Evolutionary conservation across 495 filamentous ascomycete species (phyloP), one percentile per base, ranked within the genome.

Genomic region (Aspergillus kassunensis): DNA sequence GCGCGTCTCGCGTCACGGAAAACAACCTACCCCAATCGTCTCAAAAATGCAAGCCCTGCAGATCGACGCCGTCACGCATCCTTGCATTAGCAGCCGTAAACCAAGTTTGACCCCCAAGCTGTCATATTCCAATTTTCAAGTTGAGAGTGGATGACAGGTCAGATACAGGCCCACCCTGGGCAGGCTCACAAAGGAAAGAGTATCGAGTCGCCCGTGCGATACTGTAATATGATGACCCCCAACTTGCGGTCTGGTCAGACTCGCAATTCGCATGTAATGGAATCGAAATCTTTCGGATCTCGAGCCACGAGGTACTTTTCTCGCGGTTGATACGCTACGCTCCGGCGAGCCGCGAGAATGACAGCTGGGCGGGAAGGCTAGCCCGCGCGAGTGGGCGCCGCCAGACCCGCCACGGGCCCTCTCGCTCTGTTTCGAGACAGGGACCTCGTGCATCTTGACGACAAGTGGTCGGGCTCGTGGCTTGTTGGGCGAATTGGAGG

Each of bases 401-500:
- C n/a, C n/a, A n/a, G n/a, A n/a, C n/a, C n/a, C n/a, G 54, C 33
- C 39, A 35, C 29, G 30, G 44, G 44, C 27, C 29, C 21, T 41
- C 18, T 24, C 31, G 20, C 21, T 45, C 41, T 40, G 39, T 43
- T 51, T 43, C 15, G 36, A 35, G 24, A 27, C 8, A 16, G 35
- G 24, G 15, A 43, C 37, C 49, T 40, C 39, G 49, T 51, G 49
- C 24, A 20, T 35, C 12, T 18, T 18, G 20, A 23, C 18, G 7
- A 35, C 5, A 3, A 24, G 21, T 21, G 37, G 33, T 41, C 41
- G 51, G 36, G 43, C 29, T 15, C 36, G 16, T 9, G 9, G 44
- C 49, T 53, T 55, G 13, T 18, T 21, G 37, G 37, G 23, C 57
- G 45, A 59, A 59, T 59, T 53, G 56, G 35, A 20, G 35, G 30